These are phyloP conservation scores for Neonectria neomacrospora DNA, from an alignment of 2,329 filamentous ascomycete species.

Conservation along the genomic window DNA sequence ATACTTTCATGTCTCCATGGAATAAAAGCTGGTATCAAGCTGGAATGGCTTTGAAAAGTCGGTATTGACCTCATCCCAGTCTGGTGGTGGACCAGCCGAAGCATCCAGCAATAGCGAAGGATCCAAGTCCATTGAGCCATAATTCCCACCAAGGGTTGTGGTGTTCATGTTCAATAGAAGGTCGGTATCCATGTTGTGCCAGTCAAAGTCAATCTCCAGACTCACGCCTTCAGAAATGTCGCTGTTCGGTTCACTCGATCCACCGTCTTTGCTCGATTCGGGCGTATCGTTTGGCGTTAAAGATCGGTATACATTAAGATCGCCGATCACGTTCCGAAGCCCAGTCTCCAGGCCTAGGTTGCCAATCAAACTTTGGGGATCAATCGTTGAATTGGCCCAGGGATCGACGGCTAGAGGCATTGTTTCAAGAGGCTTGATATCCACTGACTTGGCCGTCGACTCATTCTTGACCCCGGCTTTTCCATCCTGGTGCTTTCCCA, in stretches of 20 bases:
- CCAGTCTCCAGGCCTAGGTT: constrained; percentile 50
- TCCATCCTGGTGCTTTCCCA: constrained; percentile 53
- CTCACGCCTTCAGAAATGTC: constrained; percentile 67
- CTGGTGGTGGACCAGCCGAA: constrained; percentile 37
- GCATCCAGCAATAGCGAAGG: constrained; percentile 45
- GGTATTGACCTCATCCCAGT: constrained; percentile 62
- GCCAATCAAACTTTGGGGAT: constrained; percentile 57
- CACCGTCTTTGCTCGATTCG: constrained; percentile 71
- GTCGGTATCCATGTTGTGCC: constrained; percentile 59
- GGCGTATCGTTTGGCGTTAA: constrained; percentile 72
- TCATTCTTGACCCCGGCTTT: constrained; percentile 47
- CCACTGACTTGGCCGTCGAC: constrained; percentile 44
- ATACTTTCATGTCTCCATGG: constrained; percentile 45
- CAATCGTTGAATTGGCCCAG: constrained; percentile 60
- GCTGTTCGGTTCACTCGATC: constrained; percentile 69
- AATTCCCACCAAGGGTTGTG: constrained; percentile 38
- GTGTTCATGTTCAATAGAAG: constrained; percentile 57
- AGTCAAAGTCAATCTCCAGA: constrained; percentile 65
- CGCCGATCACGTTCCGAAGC: constrained; percentile 59
- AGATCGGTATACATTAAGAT: constrained; percentile 64
- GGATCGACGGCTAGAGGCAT: constrained; percentile 37
- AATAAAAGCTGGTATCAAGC: constrained; percentile 58
- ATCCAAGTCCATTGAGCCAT: constrained; percentile 36
- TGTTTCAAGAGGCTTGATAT: constrained; percentile 44
- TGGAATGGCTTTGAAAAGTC: constrained; percentile 65